A percentile compares a stretch with the other conserved stretches of the same genome.
Conservation (phyloP, 331 rosid genomes). For the Malus hybrid region DNA sequence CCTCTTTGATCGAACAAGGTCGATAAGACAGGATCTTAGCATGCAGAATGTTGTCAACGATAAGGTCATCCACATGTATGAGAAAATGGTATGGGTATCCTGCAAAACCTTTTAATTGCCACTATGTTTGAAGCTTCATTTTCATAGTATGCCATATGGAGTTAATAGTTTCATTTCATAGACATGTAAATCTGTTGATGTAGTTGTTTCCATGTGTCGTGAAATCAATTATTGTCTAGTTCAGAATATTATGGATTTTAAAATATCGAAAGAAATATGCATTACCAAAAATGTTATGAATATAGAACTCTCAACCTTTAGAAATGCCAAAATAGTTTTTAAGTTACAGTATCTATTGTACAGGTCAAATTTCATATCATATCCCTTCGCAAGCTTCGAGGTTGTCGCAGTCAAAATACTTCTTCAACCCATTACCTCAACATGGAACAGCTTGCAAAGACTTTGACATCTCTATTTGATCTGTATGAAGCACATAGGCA, state of each 20-base stretch:
- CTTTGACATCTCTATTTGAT: constrained; percentile 56
- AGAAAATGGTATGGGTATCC: constrained; percentile 55
- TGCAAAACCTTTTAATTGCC: neutral
- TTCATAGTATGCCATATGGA: neutral
- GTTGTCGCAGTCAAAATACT: constrained; percentile 41
- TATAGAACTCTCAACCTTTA: neutral
- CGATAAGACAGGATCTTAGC: constrained; percentile 84
- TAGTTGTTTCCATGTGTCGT: neutral
- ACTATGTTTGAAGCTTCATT: neutral
- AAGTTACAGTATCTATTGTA: neutral
- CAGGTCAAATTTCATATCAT: constrained; percentile 81
- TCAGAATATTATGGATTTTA: too few species aligned
- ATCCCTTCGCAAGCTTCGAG: constrained; percentile 58
- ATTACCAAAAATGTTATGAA: neutral
- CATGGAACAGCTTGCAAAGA: constrained; percentile 84
- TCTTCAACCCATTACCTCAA: constrained; percentile 76
- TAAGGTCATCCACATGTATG: constrained; percentile 58
- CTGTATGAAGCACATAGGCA: constrained; percentile 54
- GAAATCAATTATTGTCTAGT: neutral
- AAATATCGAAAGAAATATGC: too few species aligned
- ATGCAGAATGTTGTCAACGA: constrained; percentile 60
- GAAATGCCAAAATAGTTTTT: neutral
- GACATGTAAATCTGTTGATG: neutral
- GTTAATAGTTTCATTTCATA: neutral
- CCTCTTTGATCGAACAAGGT: constrained; percentile 85